A percentile compares a stretch with the other conserved stretches of the same genome.
phyloP scores from a whole-genome alignment of 2,329 filamentous ascomycete species.

The Bertia moriformis region DNA sequence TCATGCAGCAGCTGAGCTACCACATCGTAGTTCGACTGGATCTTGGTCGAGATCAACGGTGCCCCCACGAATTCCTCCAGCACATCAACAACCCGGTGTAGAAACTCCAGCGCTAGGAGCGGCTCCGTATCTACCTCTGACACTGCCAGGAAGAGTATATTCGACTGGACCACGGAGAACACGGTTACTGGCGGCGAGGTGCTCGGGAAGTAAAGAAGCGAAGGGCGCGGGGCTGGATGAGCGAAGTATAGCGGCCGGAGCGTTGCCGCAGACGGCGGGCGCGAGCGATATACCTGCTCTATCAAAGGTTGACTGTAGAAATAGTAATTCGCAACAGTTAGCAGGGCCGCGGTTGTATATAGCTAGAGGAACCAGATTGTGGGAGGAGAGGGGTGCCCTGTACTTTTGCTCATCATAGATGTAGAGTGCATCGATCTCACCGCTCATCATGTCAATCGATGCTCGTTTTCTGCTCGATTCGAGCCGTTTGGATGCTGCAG shows the following conservation, averaged over 20 bases:
- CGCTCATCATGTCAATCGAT: conserved; percentile 52
- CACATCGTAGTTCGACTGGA: conserved; percentile 83
- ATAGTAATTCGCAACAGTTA: too few species aligned
- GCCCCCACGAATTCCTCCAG: conserved; percentile 88
- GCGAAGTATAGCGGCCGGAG: conserved; percentile 79
- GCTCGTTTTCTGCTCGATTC: too few species aligned
- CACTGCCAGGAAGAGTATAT: conserved; percentile 73
- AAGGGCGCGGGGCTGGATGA: conserved; percentile 67
- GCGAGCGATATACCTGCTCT: conserved; percentile 74
- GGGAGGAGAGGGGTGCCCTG: too few species aligned
- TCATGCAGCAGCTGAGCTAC: conserved; percentile 84
- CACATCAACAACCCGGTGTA: conserved; percentile 82
- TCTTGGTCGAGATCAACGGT: conserved; percentile 70
- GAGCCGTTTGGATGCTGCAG: too few species aligned
- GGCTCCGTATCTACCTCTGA: conserved; percentile 79
- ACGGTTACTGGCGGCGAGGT: conserved; percentile 75
- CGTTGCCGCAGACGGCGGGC: conserved; percentile 61
- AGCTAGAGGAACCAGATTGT: too few species aligned
- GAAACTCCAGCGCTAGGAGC: conserved; percentile 78
- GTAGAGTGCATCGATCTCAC: conserved; percentile 81
- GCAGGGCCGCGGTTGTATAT: too few species aligned
- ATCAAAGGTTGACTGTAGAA: conserved; percentile 51
- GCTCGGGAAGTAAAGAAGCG: conserved; percentile 70
- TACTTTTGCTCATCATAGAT: conserved; percentile 84
- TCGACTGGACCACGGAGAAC: conserved; percentile 67